phyloP scores from a whole-genome alignment of 2,329 filamentous ascomycete species.

The Cercospora brassicicola region DNA sequence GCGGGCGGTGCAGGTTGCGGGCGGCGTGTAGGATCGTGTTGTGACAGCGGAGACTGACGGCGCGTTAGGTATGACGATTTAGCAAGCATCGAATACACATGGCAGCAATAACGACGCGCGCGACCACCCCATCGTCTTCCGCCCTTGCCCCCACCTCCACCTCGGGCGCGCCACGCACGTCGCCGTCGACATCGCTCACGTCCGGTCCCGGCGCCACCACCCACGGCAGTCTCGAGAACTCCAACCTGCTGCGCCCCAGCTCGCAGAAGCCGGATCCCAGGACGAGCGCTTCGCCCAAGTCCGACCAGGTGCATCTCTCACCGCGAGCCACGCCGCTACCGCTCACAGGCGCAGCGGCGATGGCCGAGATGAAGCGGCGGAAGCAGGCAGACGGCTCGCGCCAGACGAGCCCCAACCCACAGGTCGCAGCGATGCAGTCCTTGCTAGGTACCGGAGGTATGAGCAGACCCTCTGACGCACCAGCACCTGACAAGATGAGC shows the following conservation, averaged over 20 bases:
- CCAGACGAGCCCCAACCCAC: slow-evolving; percentile 53
- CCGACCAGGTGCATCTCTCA: slow-evolving; percentile 43
- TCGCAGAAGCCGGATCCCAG: slow-evolving; percentile 25
- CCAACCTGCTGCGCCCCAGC: slow-evolving; percentile 30
- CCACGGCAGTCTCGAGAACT: slow-evolving; percentile 26
- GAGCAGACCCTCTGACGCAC: slow-evolving; percentile 48
- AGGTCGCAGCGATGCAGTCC: slow-evolving; percentile 46
- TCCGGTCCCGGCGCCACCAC: slow-evolving; percentile 26
- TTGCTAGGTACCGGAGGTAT: slow-evolving; percentile 47
- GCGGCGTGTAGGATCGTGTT: not conserved
- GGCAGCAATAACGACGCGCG: slow-evolving; percentile 46
- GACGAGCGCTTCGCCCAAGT: slow-evolving; percentile 43
- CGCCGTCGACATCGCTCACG: slow-evolving; percentile 37
- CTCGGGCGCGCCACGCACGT: slow-evolving; percentile 44
- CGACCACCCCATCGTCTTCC: slow-evolving; percentile 41
- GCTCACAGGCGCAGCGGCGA: slow-evolving; percentile 50
- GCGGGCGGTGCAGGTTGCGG: not conserved
- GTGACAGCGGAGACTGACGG: slow-evolving; percentile 5
- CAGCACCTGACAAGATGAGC: slow-evolving; percentile 47
- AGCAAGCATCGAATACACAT: slow-evolving; percentile 34
- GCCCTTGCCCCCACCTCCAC: slow-evolving; percentile 37
- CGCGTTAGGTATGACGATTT: slow-evolving; percentile 10
- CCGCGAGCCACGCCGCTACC: slow-evolving; percentile 34
- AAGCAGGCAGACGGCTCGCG: slow-evolving; percentile 42
- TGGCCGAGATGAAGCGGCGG: slow-evolving; percentile 50